phyloP scores from a whole-genome alignment of 495 filamentous ascomycete genomes.

The Hypomontagnella submonticulosa region DNA sequence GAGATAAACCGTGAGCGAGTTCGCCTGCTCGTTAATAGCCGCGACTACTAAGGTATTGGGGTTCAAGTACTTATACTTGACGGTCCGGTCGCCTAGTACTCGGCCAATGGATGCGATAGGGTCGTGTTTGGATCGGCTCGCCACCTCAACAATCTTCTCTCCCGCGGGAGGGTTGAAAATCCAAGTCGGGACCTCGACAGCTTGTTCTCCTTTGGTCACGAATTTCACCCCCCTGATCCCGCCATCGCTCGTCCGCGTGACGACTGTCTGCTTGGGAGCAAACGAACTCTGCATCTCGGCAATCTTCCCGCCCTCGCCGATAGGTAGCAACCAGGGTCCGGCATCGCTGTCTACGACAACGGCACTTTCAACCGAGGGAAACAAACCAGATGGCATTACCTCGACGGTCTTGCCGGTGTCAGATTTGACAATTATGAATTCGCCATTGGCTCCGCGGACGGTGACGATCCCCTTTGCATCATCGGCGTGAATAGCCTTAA shows the following conservation, averaged over 20 bases:
- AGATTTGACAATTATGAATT: slow-evolving; percentile 65
- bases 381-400: slow-evolving; percentile 50
- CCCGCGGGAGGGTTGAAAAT: slow-evolving; percentile 73
- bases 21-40: slow-evolving; percentile 67
- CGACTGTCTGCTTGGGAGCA: slow-evolving; percentile 63
- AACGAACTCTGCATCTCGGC: slow-evolving; percentile 49
- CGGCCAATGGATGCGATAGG: slow-evolving; percentile 94
- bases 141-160: slow-evolving; percentile 74
- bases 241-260: slow-evolving; percentile 69
- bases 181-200: slow-evolving; percentile 71
- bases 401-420: slow-evolving; percentile 67
- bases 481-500: slow-evolving; percentile 72
- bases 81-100: slow-evolving; percentile 88
- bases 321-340: slow-evolving; percentile 61
- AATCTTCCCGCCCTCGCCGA: slow-evolving; percentile 60
- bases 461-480: slow-evolving; percentile 64
- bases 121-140: slow-evolving; percentile 77
- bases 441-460: slow-evolving; percentile 67
- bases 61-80: slow-evolving; percentile 97
- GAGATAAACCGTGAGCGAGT: slow-evolving; percentile 76
- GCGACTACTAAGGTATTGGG: slow-evolving; percentile 86
- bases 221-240: slow-evolving; percentile 71
- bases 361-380: slow-evolving; percentile 55
- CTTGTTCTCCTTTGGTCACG: slow-evolving; percentile 52
- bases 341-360: slow-evolving; percentile 62